These are phyloP conservation scores for Podochytrium sp. DNA, from an alignment of 192 early-diverging fungal genomes.

Conservation along the genomic window DNA sequence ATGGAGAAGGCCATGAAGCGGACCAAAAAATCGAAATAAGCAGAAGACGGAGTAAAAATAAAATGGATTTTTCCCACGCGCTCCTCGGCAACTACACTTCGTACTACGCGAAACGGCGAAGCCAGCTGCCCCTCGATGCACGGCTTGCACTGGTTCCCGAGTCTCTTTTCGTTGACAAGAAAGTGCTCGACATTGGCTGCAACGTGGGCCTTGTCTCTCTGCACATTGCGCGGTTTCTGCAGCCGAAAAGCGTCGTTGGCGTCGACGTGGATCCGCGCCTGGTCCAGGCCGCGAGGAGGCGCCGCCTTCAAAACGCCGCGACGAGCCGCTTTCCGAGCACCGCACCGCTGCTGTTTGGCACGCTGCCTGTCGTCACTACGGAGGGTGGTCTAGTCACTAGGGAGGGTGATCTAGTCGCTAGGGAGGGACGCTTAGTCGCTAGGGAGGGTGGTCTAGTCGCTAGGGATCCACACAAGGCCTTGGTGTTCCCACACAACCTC, in stretches of 20 bases:
- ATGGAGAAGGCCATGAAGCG: slow-evolving; percentile 13
- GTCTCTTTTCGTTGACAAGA: slow-evolving; percentile 54
- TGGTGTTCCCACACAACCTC: slow-evolving; percentile 66
- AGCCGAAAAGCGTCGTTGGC: slow-evolving; percentile 61
- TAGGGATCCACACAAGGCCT: not conserved
- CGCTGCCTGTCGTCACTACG: slow-evolving; percentile 34
- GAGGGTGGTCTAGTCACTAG: no score
- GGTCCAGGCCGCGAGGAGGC: slow-evolving; percentile 59
- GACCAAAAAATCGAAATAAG: not conserved
- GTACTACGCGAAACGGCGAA: slow-evolving; percentile 60
- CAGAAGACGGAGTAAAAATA: not conserved
- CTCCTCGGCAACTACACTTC: slow-evolving; percentile 59
- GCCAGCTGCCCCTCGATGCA: slow-evolving; percentile 43
- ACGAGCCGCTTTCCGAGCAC: slow-evolving; percentile 50
- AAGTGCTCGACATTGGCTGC: slow-evolving; percentile 81
- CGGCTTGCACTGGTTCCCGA: slow-evolving; percentile 59
- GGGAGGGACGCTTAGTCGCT: no score
- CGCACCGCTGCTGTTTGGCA: slow-evolving; percentile 45
- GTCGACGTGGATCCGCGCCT: slow-evolving; percentile 76
- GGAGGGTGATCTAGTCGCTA: no score
- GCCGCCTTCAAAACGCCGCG: slow-evolving; percentile 30
- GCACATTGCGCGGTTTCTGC: slow-evolving; percentile 51
- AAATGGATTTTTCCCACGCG: no score
- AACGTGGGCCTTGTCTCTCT: slow-evolving; percentile 69
- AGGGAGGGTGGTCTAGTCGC: no score